Evolutionary conservation across 305 asterid genomes (phyloP), one percentile per base, ranked within the genome.

Genomic region (Ilex paraguariensis): DNA sequence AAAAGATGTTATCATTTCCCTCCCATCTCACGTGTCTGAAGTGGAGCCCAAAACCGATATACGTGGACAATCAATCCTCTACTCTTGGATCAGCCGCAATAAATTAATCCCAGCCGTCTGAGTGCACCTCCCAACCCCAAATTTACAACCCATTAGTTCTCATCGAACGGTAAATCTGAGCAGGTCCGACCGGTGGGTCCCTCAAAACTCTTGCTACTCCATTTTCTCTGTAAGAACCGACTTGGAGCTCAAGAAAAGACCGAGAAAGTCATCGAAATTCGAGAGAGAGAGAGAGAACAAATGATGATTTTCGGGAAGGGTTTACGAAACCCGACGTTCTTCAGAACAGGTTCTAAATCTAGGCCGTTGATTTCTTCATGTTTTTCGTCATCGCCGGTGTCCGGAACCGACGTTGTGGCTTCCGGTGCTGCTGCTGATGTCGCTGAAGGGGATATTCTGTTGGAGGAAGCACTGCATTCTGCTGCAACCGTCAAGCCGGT

Each of bases 241-340:
- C 68, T 61, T 61, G 51, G 60, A 40, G 56, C 69, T 10, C 45
- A 45, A 52, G 65, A 31, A 59, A 54, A 48, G 54, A 3, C 21
- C 6, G 42, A 5, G 50, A 40, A 42, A 3, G 6, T 14, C 17
- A 54, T 16, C 21, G 4, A 21, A 42, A 28, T 31, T 30, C 53
- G 63, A 5, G 14, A 45, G 11, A 5, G 60, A 56, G 17, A 13
- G 44, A 14, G 7, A 9, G 13, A 3, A 10, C 14, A 3, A 33
- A 70, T 70, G 79, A 63, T 69, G 78, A 74, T 70, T 78, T 16
- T 77, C 50, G 57, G 72, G 61, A 78, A 79, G 54, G 69, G 74
- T 52, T 17, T 66, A 10, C 56, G 65, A 60, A 31, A 70, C 4
- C 51, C 70, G 64, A 52, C 61, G 70, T 70, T 74, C 59, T 56